These are phyloP conservation scores for Plantago lanceolata DNA, from an alignment of 305 asterid genomes.

Conservation along the genomic window DNA sequence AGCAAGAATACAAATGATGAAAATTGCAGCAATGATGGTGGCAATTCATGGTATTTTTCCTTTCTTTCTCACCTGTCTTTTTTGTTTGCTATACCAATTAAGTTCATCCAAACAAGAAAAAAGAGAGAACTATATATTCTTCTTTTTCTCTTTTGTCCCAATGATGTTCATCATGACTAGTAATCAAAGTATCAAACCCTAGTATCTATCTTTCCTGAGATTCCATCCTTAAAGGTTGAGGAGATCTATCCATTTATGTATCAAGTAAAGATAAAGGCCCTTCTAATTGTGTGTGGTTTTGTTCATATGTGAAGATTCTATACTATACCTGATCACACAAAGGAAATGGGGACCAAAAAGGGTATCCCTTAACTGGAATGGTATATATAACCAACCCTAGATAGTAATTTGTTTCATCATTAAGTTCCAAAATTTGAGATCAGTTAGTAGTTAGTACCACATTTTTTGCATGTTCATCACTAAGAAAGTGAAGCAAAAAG, in stretches of 20 bases:
- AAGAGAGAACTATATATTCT: neutral
- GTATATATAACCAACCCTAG: constrained; percentile 19
- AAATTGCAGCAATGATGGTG: constrained; percentile 56
- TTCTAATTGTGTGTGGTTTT: neutral
- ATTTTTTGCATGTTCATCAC: no score
- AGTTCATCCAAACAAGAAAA: neutral
- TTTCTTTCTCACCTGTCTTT: neutral
- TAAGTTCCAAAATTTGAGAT: neutral
- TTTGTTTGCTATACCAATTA: neutral
- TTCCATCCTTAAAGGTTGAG: constrained; percentile 8
- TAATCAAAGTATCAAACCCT: constrained; percentile 31
- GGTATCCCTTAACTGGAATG: no score
- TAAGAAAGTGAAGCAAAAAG: no score
- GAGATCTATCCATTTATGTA: constrained; percentile 1
- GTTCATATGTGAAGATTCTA: constrained; percentile 13
- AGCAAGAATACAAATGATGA: constrained; percentile 49
- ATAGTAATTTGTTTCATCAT: neutral
- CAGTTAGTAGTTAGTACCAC: neutral
- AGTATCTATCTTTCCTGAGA: constrained; percentile 19
- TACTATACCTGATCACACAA: constrained; percentile 24
- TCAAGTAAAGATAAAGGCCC: neutral
- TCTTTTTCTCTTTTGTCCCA: neutral
- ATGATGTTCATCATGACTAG: neutral
- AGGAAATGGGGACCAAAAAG: constrained; percentile 16
- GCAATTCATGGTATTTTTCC: constrained; percentile 62